Conservation (phyloP, 352 stramenopile genomes). For the Pythium rishiriense region DNA sequence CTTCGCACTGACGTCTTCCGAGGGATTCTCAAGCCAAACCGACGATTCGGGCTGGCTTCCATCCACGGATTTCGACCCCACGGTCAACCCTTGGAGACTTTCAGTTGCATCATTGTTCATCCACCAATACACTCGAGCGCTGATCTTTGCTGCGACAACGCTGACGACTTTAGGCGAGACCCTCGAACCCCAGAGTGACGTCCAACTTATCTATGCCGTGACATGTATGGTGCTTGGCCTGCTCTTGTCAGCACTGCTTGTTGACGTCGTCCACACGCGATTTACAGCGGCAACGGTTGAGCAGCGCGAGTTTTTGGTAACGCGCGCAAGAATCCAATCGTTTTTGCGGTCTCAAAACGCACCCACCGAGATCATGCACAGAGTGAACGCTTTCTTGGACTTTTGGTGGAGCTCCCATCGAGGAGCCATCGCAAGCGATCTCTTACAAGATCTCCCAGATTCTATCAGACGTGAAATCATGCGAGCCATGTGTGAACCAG, state of each 20-base stretch:
- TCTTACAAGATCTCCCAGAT: constrained; percentile 55
- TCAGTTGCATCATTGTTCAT: constrained; percentile 1
- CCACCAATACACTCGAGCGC: constrained; percentile 39
- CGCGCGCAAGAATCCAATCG: constrained; percentile 45
- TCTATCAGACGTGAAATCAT: constrained; percentile 55
- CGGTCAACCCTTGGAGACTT: not conserved
- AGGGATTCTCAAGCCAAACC: constrained; percentile 21
- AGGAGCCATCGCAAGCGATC: constrained; percentile 44
- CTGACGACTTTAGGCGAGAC: constrained; percentile 51
- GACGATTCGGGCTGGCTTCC: constrained; percentile 13
- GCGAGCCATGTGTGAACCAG: constrained; percentile 47
- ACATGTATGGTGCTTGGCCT: constrained; percentile 52
- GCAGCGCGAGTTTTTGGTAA: constrained; percentile 64
- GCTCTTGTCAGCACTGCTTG: constrained; percentile 40
- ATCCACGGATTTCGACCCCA: constrained; percentile 3
- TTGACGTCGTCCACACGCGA: constrained; percentile 49
- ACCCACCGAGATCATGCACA: constrained; percentile 43
- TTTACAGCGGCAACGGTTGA: constrained; percentile 52
- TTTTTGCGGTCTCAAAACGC: constrained; percentile 54
- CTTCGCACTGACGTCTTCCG: constrained; percentile 30
- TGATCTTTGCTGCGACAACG: constrained; percentile 48
- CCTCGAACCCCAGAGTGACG: constrained; percentile 31
- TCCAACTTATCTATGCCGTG: constrained; percentile 37
- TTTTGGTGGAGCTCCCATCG: constrained; percentile 72
- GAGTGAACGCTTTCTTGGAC: constrained; percentile 60